A percentile compares a stretch with the other conserved stretches of the same genome.
These are phyloP conservation scores for Blastobotrys terrestris DNA, from an alignment of 805 yeast genomes.

Conservation along the genomic window DNA sequence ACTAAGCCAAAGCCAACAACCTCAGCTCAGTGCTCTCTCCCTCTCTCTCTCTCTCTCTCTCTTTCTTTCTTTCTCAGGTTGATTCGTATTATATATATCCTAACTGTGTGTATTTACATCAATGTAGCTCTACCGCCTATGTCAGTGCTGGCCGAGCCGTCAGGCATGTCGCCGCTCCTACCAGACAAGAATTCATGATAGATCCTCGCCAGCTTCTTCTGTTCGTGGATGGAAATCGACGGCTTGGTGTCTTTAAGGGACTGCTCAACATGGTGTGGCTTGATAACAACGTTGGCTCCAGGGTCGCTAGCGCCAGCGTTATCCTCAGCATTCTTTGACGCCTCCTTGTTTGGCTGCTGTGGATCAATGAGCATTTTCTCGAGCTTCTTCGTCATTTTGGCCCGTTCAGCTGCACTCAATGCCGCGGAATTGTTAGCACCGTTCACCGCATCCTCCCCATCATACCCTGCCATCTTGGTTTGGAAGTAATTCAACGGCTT, in stretches of 20 bases:
- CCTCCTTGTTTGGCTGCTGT: conserved; percentile 6
- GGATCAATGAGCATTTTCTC: conserved; percentile 8
- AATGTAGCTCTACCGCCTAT: conserved; percentile 82
- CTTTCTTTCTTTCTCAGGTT: no score
- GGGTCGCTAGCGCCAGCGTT: conserved; percentile 5
- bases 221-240: conserved; percentile 76
- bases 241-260: conserved; percentile 77
- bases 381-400: conserved; percentile 14
- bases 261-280: conserved; percentile 47
- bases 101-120: conserved; percentile 42
- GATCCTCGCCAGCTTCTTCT: conserved; percentile 51
- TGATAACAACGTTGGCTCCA: conserved; percentile 39
- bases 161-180: conserved; percentile 83
- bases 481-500: conserved; percentile 6
- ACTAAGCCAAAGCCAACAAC: no score
- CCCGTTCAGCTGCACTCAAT: conserved; percentile 13
- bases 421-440: conserved; percentile 2
- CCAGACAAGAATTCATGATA: conserved; percentile 69
- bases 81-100: no score
- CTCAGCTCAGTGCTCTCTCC: no score
- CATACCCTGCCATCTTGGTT: not conserved
- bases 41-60: no score
- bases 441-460: not conserved
- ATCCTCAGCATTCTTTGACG: conserved; percentile 8
- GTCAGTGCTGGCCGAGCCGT: conserved; percentile 71